Base-by-base conservation (phyloP, 768 basidiomycete genomes). In the Stropharia rugosoannulata region DNA sequence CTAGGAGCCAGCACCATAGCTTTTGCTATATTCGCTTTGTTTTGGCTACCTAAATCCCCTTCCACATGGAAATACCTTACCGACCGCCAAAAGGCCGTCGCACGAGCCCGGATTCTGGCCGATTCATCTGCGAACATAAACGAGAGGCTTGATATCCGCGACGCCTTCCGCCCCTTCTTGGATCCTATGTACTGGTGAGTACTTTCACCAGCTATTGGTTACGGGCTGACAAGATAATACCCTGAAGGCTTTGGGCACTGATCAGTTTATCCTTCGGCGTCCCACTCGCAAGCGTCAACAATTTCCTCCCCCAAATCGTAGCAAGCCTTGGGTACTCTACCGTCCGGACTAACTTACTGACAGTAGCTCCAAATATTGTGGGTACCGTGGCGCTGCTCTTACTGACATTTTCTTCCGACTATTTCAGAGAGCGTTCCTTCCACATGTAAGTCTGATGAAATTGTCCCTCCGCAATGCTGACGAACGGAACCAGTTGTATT, bases 291-390 rank as follows among this genome's bases (percentile, higher is more conserved):
- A 78, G 76, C n/a, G 80, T 80, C 52, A 79, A 80, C 62, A 80
- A 80, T 58, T 82, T 81, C 63, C 68, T 83, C 12, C 79, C 78
- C 0, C 79, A 81, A 43, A 77, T 77, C 35, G 75, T 77, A 22
- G 73, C 70, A 8, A 76, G 76, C 50, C 67, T 79, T 4, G 75
- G 75, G 12, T 79, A 76, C 60, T 76, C 74, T 2, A 75, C 76
- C 3, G 68, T 81, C 60, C 79, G 76, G 58, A 83, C 81, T 11
- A 83, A 83, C 57, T 67, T 83, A 19, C 73, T 71, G 58, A 83
- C 81, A 15, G 75, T 81, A 29, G 81, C 80, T 9, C 81, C 81
- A 1, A 81, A 81, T 60, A 66, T 81, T 43, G 76, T 73, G 47
- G 78, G 76, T 37, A 80, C 80, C 1, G 73, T 80, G 0, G 75